Conservation (phyloP, 192 early-diverging fungal genomes). For the Diversispora epigaea region DNA sequence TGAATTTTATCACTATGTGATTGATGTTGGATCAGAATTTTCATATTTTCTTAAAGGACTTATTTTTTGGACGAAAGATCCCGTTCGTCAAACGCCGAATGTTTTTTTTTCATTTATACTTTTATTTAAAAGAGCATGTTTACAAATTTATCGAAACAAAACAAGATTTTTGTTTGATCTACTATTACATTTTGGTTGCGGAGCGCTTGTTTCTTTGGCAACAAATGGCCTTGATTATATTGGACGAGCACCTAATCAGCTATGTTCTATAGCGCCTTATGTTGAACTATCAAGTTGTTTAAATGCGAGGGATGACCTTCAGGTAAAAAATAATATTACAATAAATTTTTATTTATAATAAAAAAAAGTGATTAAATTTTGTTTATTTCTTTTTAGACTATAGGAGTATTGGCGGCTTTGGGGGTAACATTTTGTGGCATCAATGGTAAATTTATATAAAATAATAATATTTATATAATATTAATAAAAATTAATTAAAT, state of each 20-base stretch:
- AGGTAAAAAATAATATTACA: slow-evolving; percentile 21
- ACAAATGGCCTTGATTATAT: slow-evolving; percentile 51
- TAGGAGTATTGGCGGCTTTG: slow-evolving; percentile 58
- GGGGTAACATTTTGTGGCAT: slow-evolving; percentile 64
- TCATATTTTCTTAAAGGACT: background rate
- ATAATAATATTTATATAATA: too few species aligned
- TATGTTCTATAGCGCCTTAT: slow-evolving; percentile 49
- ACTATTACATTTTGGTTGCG: slow-evolving; percentile 55
- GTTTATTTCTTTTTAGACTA: too few species aligned
- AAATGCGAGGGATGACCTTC: background rate
- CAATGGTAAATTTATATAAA: slow-evolving; percentile 28
- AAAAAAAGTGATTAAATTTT: too few species aligned
- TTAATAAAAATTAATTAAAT: too few species aligned
- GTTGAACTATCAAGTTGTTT: background rate
- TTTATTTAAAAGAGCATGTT: slow-evolving; percentile 41
- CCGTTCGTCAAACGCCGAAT: slow-evolving; percentile 52
- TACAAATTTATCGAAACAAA: slow-evolving; percentile 54
- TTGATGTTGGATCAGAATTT: background rate
- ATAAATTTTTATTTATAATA: too few species aligned
- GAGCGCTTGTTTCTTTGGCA: slow-evolving; percentile 51
- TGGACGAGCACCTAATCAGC: slow-evolving; percentile 45
- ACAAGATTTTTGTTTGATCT: slow-evolving; percentile 52
- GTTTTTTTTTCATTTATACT: slow-evolving; percentile 49
- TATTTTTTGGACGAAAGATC: slow-evolving; percentile 36
- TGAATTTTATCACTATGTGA: background rate